These are phyloP conservation scores for Brassica carinata DNA, from an alignment of 345 rosid species.

Conservation along the genomic window DNA sequence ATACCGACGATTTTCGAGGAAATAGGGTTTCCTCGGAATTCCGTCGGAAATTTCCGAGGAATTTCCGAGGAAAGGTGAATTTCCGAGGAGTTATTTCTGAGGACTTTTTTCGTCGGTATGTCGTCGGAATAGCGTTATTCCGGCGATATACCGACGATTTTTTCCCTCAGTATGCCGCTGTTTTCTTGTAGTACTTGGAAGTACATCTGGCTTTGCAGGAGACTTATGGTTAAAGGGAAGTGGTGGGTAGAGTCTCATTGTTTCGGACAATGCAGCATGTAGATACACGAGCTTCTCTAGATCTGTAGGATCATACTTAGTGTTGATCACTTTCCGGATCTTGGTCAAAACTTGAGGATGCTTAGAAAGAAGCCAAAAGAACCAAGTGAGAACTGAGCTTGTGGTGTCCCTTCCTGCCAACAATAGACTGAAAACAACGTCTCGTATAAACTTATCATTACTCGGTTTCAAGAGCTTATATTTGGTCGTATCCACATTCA, in stretches of 20 bases:
- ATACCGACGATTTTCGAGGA: too few relatives aligned
- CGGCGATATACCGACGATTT: too few relatives aligned
- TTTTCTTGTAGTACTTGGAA: neutral
- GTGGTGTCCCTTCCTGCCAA: constrained; percentile 52
- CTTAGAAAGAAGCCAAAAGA: constrained; percentile 45
- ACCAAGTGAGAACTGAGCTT: constrained; percentile 43
- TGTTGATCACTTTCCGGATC: neutral
- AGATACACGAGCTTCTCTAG: neutral
- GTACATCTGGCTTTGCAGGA: neutral
- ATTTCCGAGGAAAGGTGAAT: too few relatives aligned
- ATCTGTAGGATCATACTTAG: neutral
- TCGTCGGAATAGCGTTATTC: too few relatives aligned
- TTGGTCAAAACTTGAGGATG: constrained; percentile 28
- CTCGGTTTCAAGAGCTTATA: constrained; percentile 9
- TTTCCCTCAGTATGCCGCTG: too few relatives aligned
- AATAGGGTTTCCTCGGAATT: too few relatives aligned
- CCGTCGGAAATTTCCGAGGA: too few relatives aligned
- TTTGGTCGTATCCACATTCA: constrained; percentile 12
- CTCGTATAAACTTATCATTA: constrained; percentile 42
- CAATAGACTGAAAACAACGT: constrained; percentile 34
- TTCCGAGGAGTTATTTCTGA: too few relatives aligned
- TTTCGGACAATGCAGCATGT: neutral
- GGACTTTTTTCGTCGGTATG: too few relatives aligned
- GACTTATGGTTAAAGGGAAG: neutral
- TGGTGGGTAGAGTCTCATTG: neutral